Evolutionary conservation across 2,329 filamentous ascomycete genomes (phyloP), one percentile per base, ranked within the genome.

Genomic region (Colletotrichum sp.): DNA sequence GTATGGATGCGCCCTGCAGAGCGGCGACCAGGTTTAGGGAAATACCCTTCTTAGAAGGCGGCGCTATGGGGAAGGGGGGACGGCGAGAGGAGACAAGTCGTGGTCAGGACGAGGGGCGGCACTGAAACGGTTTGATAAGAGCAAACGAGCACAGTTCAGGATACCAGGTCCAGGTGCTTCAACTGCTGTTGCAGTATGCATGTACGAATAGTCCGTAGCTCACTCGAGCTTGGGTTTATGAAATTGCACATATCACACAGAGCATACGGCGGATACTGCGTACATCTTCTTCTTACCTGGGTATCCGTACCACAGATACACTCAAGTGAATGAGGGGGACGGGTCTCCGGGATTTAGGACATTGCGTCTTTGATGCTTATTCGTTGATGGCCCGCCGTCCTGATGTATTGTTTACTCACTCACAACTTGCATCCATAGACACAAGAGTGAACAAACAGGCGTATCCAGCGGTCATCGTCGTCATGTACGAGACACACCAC

Each of bases 71-170:
- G 63, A 55, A 67, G 71, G 71, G 71, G 72, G 57, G 59, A 69
- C 43, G 16, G 43, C 24, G 68, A 57, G 43, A 65, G 71, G 66
- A 76, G 71, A 65, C 65, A 76, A 67, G 72, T 68, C 43, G 63
- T 72, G 36, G 39, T 57, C 67, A 75, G 71, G 67, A 75, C 72
- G 68, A 68, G 59, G 73, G 61, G 55, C 63, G 57, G 71, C 55
- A 72, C 72, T 77, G 73, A 73, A 77, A 76, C 73, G 34, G 73
- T 57, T 76, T 76, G 73, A 77, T 77, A 76, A 77, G 73, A 72
- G 64, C 67, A 76, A 71, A 75, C 71, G 55, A 75, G 72, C 36
- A 71, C 28, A 74, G 34, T 39, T 65, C 21, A 68, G 64, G 43
- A 72, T 67, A 61, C 72, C 52, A 61, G 72, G 68, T 72, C 55